These are phyloP conservation scores for Austroboletus novae-zelandiae DNA, from an alignment of 1,284 basidiomycete genomes.

Conservation along the genomic window DNA sequence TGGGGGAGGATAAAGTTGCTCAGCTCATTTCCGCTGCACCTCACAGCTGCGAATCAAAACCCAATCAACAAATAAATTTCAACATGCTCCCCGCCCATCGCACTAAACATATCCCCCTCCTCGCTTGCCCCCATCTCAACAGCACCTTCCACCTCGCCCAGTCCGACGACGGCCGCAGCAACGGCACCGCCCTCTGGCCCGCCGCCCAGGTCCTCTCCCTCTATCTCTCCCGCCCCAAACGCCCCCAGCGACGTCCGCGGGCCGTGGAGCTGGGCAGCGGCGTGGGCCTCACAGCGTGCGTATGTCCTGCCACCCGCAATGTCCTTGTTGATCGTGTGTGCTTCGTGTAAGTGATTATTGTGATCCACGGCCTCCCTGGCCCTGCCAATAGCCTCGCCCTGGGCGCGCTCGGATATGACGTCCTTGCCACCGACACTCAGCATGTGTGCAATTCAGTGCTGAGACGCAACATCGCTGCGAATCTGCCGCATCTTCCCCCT, in stretches of 20 bases:
- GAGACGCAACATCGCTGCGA: constrained; percentile 57
- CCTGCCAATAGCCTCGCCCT: constrained; percentile 56
- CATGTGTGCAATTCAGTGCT: constrained; percentile 71
- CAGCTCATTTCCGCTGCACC: constrained; percentile 23
- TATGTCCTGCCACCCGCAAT: constrained; percentile 18
- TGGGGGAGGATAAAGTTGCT: constrained; percentile 7
- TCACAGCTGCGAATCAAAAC: constrained; percentile 1
- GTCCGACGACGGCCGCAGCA: constrained; percentile 59
- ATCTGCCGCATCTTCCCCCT: constrained; percentile 41
- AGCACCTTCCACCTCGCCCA: constrained; percentile 50
- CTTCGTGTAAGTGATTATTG: constrained; percentile 4
- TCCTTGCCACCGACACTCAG: constrained; percentile 77
- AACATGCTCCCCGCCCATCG: constrained; percentile 48
- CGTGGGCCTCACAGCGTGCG: constrained; percentile 76
- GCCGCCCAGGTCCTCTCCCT: constrained; percentile 72
- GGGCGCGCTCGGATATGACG: constrained; percentile 69
- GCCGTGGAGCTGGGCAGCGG: constrained; percentile 84
- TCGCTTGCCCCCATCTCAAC: constrained; percentile 46
- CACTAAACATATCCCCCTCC: constrained; percentile 64
- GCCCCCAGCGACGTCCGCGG: constrained; percentile 31
- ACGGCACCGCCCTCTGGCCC: constrained; percentile 89
- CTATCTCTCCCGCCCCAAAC: constrained; percentile 45
- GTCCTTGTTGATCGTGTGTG: constrained; percentile 3
- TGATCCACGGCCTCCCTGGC: constrained; percentile 3
- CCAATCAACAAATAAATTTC: background rate